A percentile compares a stretch with the other conserved stretches of the same genome.
Conservation (phyloP, 108 stramenopile genomes). For the Schizochytrium sp. region DNA sequence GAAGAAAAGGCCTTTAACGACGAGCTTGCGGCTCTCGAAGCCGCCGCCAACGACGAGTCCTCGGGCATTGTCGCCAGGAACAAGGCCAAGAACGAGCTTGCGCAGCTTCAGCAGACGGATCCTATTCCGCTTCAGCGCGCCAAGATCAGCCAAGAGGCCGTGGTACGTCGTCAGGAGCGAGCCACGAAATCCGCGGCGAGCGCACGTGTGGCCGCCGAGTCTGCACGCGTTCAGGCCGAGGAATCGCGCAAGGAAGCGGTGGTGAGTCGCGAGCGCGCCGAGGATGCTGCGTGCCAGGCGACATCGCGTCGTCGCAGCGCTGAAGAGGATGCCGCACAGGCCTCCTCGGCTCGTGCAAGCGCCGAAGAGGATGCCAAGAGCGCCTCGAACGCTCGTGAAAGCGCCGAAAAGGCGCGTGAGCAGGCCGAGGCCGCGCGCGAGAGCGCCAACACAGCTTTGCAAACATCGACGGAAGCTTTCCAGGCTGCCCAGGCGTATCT, state of each 20-base stretch:
- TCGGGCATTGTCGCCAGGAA: neutral
- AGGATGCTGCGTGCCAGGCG: neutral
- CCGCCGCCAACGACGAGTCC: neutral
- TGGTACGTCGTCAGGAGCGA: neutral
- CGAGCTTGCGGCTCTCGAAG: neutral
- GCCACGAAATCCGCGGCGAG: neutral
- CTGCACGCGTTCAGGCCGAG: neutral
- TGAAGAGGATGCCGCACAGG: neutral
- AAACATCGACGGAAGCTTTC: neutral
- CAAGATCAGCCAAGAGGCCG: neutral
- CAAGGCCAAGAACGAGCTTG: neutral
- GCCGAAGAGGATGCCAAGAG: neutral
- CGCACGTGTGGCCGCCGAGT: neutral
- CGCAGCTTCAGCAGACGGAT: conserved; percentile 4
- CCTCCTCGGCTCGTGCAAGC: neutral
- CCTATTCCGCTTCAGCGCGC: neutral
- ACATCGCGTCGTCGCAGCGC: neutral
- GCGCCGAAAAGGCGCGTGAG: neutral
- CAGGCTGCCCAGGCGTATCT: neutral
- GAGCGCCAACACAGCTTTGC: neutral
- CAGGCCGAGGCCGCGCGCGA: neutral
- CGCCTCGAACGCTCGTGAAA: neutral
- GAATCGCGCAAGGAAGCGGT: neutral
- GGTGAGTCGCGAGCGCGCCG: neutral
- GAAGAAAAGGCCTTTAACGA: neutral